phyloP scores from a whole-genome alignment of 2,329 filamentous ascomycete genomes.

The Colletotrichum sp. region DNA sequence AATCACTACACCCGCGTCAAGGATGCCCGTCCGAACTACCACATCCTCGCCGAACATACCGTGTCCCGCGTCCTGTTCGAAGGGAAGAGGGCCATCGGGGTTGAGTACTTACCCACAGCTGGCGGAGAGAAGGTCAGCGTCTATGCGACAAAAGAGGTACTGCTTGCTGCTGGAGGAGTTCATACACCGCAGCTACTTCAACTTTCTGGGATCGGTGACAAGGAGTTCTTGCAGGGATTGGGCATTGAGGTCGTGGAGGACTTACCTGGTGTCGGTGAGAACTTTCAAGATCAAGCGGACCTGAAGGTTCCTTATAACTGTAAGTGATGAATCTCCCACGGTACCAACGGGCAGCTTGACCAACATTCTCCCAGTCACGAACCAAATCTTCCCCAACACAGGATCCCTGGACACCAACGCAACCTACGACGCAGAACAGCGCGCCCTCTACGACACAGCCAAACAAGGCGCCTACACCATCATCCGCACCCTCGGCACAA shows the following conservation, averaged over 20 bases:
- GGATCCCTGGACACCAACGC: conserved; percentile 33
- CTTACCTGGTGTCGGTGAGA: conserved; percentile 53
- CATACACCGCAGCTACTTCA: conserved; percentile 51
- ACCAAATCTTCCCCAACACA: conserved; percentile 31
- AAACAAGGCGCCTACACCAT: conserved; percentile 34
- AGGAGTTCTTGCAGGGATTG: conserved; percentile 36
- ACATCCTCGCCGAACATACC: conserved; percentile 61
- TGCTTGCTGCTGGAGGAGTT: conserved; percentile 44
- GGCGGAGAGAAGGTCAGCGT: conserved; percentile 6
- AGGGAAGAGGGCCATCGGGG: conserved; percentile 56
- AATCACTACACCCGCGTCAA: conserved; percentile 32
- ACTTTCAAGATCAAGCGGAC: conserved; percentile 46
- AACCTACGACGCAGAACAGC: conserved; percentile 36
- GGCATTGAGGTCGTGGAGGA: conserved; percentile 46
- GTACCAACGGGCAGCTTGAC: fast-evolving
- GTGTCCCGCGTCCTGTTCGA: conserved; percentile 61
- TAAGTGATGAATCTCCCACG: neutral
- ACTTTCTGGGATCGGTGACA: conserved; percentile 51
- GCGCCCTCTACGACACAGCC: conserved; percentile 32
- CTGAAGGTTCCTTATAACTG: conserved; percentile 26
- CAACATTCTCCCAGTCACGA: conserved; percentile 1
- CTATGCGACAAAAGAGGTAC: conserved; percentile 37
- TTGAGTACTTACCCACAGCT: conserved; percentile 53
- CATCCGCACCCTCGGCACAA: conserved; percentile 29
- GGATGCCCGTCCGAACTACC: conserved; percentile 58